Evolutionary conservation across 2,329 filamentous ascomycete species (phyloP), one percentile per base, ranked within the genome.

Genomic region (Fusarium pininemorale): DNA sequence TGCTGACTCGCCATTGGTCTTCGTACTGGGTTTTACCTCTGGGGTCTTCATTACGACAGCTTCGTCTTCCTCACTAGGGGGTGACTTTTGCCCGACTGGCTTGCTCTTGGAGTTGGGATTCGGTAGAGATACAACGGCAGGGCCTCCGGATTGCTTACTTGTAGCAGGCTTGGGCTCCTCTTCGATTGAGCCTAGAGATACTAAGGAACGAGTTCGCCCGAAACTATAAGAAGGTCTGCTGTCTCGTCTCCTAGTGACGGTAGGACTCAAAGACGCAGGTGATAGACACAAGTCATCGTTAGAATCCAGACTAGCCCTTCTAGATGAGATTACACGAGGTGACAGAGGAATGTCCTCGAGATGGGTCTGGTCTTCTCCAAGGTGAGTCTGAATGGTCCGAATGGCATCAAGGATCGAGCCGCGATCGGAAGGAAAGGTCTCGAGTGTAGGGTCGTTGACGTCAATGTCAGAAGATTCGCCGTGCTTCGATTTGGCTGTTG

Each of bases 391-490:
- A 20, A 88, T 83, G 58, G 84, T 84, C 12, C 85, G 83, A 20
- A 88, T 80, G 2, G 84, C 81, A 54, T 84, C 82, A 18, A 88
- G 78, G 56, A 88, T 86, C 11, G 84, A 84, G 1, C 81, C 79
- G 22, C 82, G 81, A 57, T 84, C 83, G 2, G 83, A 86, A 5
- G 87, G 87, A 70, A 88, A 87, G 24, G 77, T 80, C 69, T 88
- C 87, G 14, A 88, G 77, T 0, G 83, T 86, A 4, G 87, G 86
- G 56, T 88, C 87, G 53, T 84, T 82, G 5, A 84, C 67, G 54
- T 87, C 86, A 32, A 78, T 51, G 15, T 78, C 63, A 18, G 63
- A 67, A 18, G 57, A 42, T 32, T 66, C 72, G 35, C 70, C 66
- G 13, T 74, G 76, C 45, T 74, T 74, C 18, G 74, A 63, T 32